Conservation (phyloP, 2,329 filamentous ascomycete species). For the Cladobotryum protrusum region DNA sequence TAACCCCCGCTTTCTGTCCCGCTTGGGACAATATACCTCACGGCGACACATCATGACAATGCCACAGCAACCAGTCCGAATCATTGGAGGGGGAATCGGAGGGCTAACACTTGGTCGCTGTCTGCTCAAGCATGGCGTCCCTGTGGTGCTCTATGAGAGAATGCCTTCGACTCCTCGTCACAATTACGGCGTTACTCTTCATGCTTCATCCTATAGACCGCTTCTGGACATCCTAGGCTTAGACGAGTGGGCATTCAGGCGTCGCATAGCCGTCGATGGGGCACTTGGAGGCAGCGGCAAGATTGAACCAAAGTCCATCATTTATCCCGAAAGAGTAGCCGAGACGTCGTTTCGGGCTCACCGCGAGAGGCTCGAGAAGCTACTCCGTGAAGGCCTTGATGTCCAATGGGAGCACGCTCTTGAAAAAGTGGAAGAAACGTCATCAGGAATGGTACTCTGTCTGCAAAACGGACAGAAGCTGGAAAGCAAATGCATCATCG, state of each 20-base stretch:
- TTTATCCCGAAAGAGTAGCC: not conserved
- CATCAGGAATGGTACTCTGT: conserved; percentile 3
- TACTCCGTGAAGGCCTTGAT: conserved; percentile 9
- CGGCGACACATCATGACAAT: not conserved
- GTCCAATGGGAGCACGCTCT: conserved; percentile 5
- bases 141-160: conserved; percentile 7
- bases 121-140: conserved; percentile 6
- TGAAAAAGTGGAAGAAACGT: conserved; percentile 2
- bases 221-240: conserved; percentile 2
- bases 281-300: conserved; percentile 1
- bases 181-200: conserved; percentile 5
- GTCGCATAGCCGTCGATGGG: conserved; percentile 5
- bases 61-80: conserved; percentile 7
- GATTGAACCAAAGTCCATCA: conserved; percentile 3
- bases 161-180: conserved; percentile 5
- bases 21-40: not conserved
- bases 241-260: conserved; percentile 6
- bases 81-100: conserved; percentile 8
- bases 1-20: too few species aligned
- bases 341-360: conserved; percentile 6
- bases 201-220: conserved; percentile 7
- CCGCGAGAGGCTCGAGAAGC: conserved; percentile 7
- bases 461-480: conserved; percentile 5
- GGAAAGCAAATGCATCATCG: conserved; percentile 1
- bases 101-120: conserved; percentile 9